Conservation (phyloP, 169 alveolate species). For the Neospora caninum region DNA sequence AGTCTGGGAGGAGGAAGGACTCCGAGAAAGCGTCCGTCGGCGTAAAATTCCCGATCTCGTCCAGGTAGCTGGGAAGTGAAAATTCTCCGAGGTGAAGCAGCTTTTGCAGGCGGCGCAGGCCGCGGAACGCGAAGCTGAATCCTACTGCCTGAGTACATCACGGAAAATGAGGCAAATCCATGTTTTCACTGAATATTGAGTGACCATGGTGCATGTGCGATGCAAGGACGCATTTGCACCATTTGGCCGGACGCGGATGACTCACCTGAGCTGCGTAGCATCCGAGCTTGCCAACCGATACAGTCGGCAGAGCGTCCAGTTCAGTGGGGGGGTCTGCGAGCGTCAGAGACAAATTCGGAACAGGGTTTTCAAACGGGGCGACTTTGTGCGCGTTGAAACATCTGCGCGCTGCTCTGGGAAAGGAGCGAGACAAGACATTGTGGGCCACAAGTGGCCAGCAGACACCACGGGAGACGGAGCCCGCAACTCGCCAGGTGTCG, state of each 20-base stretch:
- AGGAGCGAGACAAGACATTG: no score
- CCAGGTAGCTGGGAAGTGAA: background rate
- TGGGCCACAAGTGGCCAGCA: no score
- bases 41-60: background rate
- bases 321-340: background rate
- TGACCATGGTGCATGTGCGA: background rate
- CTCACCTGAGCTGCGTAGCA: constrained; percentile 21
- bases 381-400: no score
- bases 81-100: background rate
- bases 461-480: no score
- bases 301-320: background rate
- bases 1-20: background rate
- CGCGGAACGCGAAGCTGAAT: constrained; percentile 4
- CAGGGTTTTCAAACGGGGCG: no score
- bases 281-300: background rate
- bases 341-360: no score
- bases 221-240: background rate
- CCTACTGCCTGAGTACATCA: background rate
- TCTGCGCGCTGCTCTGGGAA: no score
- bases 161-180: background rate
- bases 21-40: background rate
- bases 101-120: background rate
- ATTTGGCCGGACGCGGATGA: background rate
- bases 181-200: background rate
- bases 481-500: no score